Conservation (phyloP, 2,329 filamentous ascomycete species). For the Penicillium sp. region DNA sequence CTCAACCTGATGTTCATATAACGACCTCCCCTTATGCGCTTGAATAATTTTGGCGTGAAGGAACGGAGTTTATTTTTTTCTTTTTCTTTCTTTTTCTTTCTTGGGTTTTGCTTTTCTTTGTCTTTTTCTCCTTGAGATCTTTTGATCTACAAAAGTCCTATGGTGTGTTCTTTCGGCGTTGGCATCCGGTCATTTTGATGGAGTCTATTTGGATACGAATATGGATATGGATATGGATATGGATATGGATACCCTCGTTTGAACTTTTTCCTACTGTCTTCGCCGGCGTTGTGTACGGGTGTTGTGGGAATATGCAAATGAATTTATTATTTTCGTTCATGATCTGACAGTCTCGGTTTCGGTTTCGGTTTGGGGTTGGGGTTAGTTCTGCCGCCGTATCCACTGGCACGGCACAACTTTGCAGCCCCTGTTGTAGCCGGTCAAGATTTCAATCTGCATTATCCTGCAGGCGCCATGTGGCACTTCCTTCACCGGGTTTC, state of each 20-base stretch:
- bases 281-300: slow-evolving; percentile 14
- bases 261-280: neutral
- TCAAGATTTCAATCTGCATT: neutral
- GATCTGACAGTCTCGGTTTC: too few species aligned
- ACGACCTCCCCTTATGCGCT: slow-evolving; percentile 19
- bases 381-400: too few species aligned
- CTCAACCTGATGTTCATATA: slow-evolving; percentile 18
- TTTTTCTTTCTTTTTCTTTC: neutral
- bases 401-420: too few species aligned
- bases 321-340: neutral
- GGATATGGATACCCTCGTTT: slow-evolving; percentile 29
- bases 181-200: slow-evolving; percentile 3
- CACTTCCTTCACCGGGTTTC: neutral
- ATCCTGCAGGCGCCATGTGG: neutral
- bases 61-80: neutral
- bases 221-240: slow-evolving; percentile 22
- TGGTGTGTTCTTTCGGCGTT: neutral
- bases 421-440: too few species aligned
- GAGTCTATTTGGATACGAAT: slow-evolving; percentile 12
- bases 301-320: neutral
- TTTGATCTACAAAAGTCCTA: neutral
- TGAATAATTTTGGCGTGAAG: slow-evolving; percentile 9
- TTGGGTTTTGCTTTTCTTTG: neutral
- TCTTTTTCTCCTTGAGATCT: neutral
- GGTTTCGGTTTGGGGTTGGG: too few species aligned